Evolutionary conservation across 495 filamentous ascomycete species (phyloP), one percentile per base, ranked within the genome.

Genomic region (Talaromyces thailandensis): DNA sequence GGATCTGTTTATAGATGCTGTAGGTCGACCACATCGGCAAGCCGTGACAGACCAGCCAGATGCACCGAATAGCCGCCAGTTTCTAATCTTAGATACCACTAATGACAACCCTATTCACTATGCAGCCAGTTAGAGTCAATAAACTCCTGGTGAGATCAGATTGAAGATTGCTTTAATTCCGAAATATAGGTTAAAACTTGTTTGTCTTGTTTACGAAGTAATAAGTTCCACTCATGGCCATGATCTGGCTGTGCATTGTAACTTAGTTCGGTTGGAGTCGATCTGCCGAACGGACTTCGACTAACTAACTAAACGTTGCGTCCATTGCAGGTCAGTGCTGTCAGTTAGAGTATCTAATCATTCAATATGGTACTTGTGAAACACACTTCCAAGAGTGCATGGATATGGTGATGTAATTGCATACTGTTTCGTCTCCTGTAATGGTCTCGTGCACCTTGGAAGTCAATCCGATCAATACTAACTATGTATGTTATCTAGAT

Each of bases 41-140:
- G 57, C 57, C 21, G 37, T 37, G 28, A 60, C 55, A 26, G 29
- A n/a, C 58, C 43, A 60, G 32, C 43, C 43, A 45, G 35, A 50
- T 9, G 12, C 24, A 48, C 14, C 11, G 32, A 26, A 61, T 61
- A 29, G 25, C 32, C 35, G 45, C 45, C 37, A 2, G 35, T 51
- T 50, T 61, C 58, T 48, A 51, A 61, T 61, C 45, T 43, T 61
- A 51, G 58, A 18, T 14, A 11, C 0, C 21, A 26, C 56, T 32
- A 32, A 24, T 6, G 12, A 9, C 43, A 28, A 55, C 51, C 26
- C 51, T 55, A 55, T n/a, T 55, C 26, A 55, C 37, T 45, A 16
- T 21, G 2, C 43, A 48, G 43, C 43, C 43, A 48, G 43, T 48
- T 18, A 48, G n/a, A 48, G 16, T 48, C n/a, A 48, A 48, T 18